Evolutionary conservation across 345 rosid species (phyloP), one percentile per base, ranked within the genome.

Genomic region (Ailanthus altissimus): DNA sequence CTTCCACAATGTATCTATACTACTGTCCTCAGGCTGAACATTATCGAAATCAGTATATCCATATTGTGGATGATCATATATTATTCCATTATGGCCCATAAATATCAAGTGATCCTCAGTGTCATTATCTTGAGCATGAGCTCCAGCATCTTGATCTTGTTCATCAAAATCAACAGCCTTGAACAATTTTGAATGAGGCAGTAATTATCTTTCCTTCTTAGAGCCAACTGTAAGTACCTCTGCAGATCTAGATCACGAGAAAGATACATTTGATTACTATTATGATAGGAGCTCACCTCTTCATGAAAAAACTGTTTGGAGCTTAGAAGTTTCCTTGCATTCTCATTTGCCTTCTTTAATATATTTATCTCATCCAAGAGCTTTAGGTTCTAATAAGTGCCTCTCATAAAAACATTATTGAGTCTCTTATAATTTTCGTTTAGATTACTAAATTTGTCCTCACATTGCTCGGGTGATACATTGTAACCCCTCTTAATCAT

Each of bases 401-500:
- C 78, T 66, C 66, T 36, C 15, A 82, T 82, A 68, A 82, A 80
- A 59, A 76, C 49, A 32, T 79, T 80, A 72, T 76, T 82, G 25
- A 72, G 63, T 79, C 54, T 75, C 80, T 76, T 72, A 5, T 82
- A 79, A 54, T 42, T 68, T 77, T 77, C 80, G 74, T 77, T 83
- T 28, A 83, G 43, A 15, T 70, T 63, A 64, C 68, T 76, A 47
- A 76, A 83, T 80, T 79, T 83, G 76, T 76, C 83, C 83, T 83
- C 81, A 18, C 86, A 77, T 75, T 83, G 83, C 75, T 77, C 81
- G 14, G 81, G 81, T 28, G 81, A 80, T 18, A 75, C 86, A 63
- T 43, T 8, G 66, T 40, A 66, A 65, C 79, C 83, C 77, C 79
- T 74, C 49, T 70, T 21, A 6, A 32, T 51, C 83, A 80, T 80